A percentile compares a stretch with the other conserved stretches of the same genome.
These are phyloP conservation scores for Penicillium sp. DNA, from an alignment of 2,329 filamentous ascomycete species.

Conservation along the genomic window DNA sequence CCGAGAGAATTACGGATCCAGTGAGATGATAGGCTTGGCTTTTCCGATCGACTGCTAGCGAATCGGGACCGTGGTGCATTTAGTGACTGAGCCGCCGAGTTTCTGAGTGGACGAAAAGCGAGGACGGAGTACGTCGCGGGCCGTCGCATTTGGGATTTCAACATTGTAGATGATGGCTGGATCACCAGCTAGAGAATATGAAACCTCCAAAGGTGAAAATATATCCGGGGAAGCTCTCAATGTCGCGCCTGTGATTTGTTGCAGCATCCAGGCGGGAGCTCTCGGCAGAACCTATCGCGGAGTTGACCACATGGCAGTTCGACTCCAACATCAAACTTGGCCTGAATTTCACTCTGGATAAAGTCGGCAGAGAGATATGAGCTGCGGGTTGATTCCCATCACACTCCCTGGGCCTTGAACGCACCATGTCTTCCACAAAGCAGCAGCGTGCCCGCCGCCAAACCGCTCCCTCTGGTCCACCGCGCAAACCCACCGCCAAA, in stretches of 20 bases:
- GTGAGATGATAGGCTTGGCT: constrained; percentile 16
- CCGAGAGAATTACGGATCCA: constrained; percentile 35
- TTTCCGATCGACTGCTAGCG: constrained; percentile 26
- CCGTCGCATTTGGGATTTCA: constrained; percentile 26
- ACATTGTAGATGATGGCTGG: constrained; percentile 22
- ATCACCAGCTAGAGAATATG: constrained; percentile 4
- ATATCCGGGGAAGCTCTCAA: constrained; percentile 18
- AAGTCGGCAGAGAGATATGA: constrained; percentile 10
- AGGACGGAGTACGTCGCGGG: constrained; percentile 22
- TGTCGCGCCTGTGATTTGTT: constrained; percentile 15
- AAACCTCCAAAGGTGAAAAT: background rate
- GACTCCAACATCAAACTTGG: background rate
- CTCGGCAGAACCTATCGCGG: constrained; percentile 37
- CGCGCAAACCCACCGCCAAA: constrained; percentile 27
- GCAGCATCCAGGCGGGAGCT: constrained; percentile 29
- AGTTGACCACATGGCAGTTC: constrained; percentile 23
- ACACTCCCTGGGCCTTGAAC: constrained; percentile 8
- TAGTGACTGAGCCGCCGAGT: constrained; percentile 13
- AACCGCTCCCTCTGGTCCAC: constrained; percentile 37
- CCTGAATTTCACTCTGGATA: background rate
- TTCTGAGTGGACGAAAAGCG: constrained; percentile 22
- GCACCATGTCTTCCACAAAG: constrained; percentile 28
- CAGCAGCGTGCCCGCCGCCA: constrained; percentile 37
- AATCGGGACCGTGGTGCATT: constrained; percentile 30
- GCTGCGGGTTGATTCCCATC: background rate